Conservation (phyloP, 2,329 filamentous ascomycete species). For the Alternaria gaisen region DNA sequence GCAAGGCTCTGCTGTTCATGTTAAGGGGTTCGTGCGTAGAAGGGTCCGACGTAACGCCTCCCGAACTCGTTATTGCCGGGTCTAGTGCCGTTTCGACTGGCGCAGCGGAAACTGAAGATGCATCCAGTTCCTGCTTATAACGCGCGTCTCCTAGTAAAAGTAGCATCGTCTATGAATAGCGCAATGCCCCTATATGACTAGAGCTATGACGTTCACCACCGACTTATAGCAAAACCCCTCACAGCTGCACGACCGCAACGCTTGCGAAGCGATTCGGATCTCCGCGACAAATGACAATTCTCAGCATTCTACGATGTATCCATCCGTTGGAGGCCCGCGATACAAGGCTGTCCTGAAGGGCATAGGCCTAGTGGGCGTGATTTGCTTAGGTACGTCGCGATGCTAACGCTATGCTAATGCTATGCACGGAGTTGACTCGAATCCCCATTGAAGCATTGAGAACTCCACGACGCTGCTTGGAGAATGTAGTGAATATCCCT, state of each 20-base stretch:
- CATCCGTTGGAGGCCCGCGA: constrained; percentile 12
- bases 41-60: not conserved
- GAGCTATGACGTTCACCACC: constrained; percentile 16
- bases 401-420: not conserved
- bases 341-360: constrained; percentile 4
- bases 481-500: not conserved
- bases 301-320: constrained; percentile 1
- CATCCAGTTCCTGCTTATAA: not conserved
- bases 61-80: not conserved
- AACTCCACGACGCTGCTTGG: not conserved
- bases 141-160: not conserved
- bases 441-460: not conserved
- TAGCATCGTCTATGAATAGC: constrained; percentile 2
- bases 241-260: constrained; percentile 1
- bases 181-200: constrained; percentile 8
- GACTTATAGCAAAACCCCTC: not conserved
- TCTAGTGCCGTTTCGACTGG: not conserved
- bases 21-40: not conserved
- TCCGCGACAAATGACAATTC: constrained; percentile 4
- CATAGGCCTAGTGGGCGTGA: constrained; percentile 7
- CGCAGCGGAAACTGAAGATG: not conserved
- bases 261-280: not conserved
- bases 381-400: constrained; percentile 14
- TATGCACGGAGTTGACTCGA: not conserved
- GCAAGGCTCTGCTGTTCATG: not conserved